phyloP scores from a whole-genome alignment of 148 eudicot species.

The Agrostemma githago region DNA sequence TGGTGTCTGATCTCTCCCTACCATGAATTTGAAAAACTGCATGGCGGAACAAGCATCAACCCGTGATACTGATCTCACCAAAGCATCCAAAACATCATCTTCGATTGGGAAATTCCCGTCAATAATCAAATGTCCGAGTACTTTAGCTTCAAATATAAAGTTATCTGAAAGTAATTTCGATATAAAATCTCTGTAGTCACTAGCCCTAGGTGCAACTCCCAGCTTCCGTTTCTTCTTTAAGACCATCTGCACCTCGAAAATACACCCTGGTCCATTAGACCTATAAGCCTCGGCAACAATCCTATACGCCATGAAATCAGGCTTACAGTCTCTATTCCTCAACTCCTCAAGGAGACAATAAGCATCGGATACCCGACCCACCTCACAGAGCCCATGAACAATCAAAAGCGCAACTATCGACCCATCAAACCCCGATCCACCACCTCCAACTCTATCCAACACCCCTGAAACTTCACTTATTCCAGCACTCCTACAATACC shows the following conservation, averaged over 20 bases:
- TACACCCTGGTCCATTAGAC: constrained; percentile 40
- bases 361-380: constrained; percentile 47
- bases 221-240: constrained; percentile 83
- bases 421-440: constrained; percentile 44
- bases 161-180: constrained; percentile 58
- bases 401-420: constrained; percentile 62
- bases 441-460: constrained; percentile 44
- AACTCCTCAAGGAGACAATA: constrained; percentile 48
- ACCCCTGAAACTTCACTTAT: constrained; percentile 38
- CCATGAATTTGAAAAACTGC: constrained; percentile 60
- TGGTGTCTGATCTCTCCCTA: constrained; percentile 49
- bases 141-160: constrained; percentile 61
- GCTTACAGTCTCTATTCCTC: constrained; percentile 67
- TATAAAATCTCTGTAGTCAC: constrained; percentile 55
- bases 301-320: constrained; percentile 92
- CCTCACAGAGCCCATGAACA: constrained; percentile 65
- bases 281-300: constrained; percentile 62
- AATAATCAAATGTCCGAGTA: constrained; percentile 65
- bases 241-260: constrained; percentile 51
- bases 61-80: constrained; percentile 64
- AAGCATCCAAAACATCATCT: constrained; percentile 69
- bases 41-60: constrained; percentile 54
- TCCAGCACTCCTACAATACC: constrained; percentile 38
- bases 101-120: constrained; percentile 77
- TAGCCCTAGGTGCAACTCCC: constrained; percentile 76